These are phyloP conservation scores for Prunus yedoensis DNA, from an alignment of 331 rosid genomes.

Conservation along the genomic window DNA sequence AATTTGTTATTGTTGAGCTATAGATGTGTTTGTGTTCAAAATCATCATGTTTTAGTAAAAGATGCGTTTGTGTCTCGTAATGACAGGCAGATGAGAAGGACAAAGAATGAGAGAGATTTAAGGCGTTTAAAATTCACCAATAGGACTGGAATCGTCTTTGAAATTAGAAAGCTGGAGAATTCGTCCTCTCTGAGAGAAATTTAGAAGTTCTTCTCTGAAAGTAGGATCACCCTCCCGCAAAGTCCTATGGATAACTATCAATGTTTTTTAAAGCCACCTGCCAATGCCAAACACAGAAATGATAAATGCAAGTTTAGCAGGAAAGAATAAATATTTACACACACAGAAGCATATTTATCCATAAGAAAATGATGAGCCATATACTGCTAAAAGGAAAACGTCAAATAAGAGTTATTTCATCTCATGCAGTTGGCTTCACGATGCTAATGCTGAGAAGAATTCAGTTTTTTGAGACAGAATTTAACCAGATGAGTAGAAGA, in stretches of 20 bases:
- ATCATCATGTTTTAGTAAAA: no score
- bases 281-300: slow-evolving; percentile 19
- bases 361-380: slow-evolving; percentile 1
- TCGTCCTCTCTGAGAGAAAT: slow-evolving; percentile 58
- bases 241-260: slow-evolving; percentile 87
- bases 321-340: background rate
- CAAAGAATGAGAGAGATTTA: slow-evolving; percentile 2
- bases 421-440: background rate
- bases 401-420: background rate
- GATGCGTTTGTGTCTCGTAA: no score
- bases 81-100: background rate
- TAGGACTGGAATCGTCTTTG: slow-evolving; percentile 87
- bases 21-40: background rate
- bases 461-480: background rate
- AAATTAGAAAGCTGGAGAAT: slow-evolving; percentile 85
- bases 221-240: slow-evolving; percentile 83
- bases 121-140: slow-evolving; percentile 49
- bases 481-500: background rate
- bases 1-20: background rate
- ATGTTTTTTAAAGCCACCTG: slow-evolving; percentile 92
- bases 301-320: slow-evolving; percentile 5
- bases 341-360: background rate
- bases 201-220: no score
- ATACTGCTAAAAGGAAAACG: background rate
- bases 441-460: background rate